These are phyloP conservation scores for Ascocoryne sarcoides DNA, from an alignment of 2,329 filamentous ascomycete genomes.

Conservation along the genomic window DNA sequence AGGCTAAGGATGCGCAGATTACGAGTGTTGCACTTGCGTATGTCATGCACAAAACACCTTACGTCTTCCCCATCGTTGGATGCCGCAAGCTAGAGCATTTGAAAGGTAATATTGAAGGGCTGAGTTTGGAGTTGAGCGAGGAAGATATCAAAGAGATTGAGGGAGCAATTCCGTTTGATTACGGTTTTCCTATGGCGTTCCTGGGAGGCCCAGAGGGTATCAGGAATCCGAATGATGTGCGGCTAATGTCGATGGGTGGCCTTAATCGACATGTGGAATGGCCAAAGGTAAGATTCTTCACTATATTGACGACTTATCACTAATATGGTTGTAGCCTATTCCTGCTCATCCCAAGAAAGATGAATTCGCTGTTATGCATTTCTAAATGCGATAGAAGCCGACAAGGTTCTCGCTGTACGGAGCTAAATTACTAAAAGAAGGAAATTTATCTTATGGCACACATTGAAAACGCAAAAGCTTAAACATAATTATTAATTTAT, in stretches of 20 bases:
- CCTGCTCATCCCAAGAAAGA: too few relatives aligned
- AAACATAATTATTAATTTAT: too few relatives aligned
- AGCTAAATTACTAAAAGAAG: too few relatives aligned
- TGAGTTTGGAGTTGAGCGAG: conserved; percentile 48
- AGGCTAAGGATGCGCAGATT: conserved; percentile 45
- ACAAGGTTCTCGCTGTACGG: too few relatives aligned
- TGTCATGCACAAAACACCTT: conserved; percentile 61
- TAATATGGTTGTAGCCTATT: too few relatives aligned
- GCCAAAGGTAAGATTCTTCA: conserved; percentile 13
- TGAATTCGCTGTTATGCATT: too few relatives aligned
- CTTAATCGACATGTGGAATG: conserved; percentile 42
- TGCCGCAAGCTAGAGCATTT: conserved; percentile 62
- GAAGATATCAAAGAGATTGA: conserved; percentile 63
- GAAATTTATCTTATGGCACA: too few relatives aligned
- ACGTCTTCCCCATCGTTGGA: conserved; percentile 67
- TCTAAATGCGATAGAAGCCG: too few relatives aligned
- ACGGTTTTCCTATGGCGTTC: conserved; percentile 59
- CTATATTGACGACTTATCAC: too few relatives aligned
- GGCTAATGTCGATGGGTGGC: conserved; percentile 33
- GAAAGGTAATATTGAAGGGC: conserved; percentile 59
- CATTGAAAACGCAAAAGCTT: too few relatives aligned
- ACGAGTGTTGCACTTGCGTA: conserved; percentile 63
- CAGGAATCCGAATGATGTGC: conserved; percentile 27
- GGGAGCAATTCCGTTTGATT: conserved; percentile 48
- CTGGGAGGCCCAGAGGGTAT: conserved; percentile 37